These are phyloP conservation scores for Fusarium nanum DNA, from an alignment of 2,329 filamentous ascomycete genomes.

Conservation along the genomic window DNA sequence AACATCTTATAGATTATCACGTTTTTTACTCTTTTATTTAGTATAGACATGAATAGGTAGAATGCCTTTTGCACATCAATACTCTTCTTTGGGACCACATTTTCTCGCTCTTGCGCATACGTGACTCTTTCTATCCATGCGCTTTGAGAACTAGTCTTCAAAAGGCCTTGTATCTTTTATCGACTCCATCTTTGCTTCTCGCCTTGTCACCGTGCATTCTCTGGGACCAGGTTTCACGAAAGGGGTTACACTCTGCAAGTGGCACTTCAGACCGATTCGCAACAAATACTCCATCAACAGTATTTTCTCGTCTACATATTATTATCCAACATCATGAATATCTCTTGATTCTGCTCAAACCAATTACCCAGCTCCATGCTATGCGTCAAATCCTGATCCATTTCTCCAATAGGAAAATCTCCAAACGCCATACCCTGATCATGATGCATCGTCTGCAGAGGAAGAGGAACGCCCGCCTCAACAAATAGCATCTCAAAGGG, in stretches of 20 bases:
- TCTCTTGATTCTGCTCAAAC: slow-evolving; percentile 25
- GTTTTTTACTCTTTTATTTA: rapidly evolving
- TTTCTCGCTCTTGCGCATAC: too few species aligned
- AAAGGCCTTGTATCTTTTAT: too few species aligned
- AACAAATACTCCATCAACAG: too few species aligned
- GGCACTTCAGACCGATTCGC: too few species aligned
- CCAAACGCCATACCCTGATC: background rate
- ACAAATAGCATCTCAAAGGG: slow-evolving; percentile 19
- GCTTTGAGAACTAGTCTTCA: too few species aligned
- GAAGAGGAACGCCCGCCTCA: slow-evolving; percentile 6
- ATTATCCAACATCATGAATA: slow-evolving; percentile 20
- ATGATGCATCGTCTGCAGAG: background rate
- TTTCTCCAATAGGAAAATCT: rapidly evolving
- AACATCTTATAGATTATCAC: background rate
- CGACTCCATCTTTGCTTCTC: too few species aligned
- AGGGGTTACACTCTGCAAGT: too few species aligned
- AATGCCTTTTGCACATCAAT: background rate
- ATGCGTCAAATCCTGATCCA: background rate
- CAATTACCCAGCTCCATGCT: slow-evolving; percentile 13
- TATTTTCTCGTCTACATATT: background rate
- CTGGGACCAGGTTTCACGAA: too few species aligned
- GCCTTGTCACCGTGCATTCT: too few species aligned
- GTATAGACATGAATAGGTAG: background rate
- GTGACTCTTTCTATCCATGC: too few species aligned
- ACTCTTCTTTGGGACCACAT: background rate